Base-by-base conservation (phyloP, 140 eudicot species). In the Stevia rebaudiana region DNA sequence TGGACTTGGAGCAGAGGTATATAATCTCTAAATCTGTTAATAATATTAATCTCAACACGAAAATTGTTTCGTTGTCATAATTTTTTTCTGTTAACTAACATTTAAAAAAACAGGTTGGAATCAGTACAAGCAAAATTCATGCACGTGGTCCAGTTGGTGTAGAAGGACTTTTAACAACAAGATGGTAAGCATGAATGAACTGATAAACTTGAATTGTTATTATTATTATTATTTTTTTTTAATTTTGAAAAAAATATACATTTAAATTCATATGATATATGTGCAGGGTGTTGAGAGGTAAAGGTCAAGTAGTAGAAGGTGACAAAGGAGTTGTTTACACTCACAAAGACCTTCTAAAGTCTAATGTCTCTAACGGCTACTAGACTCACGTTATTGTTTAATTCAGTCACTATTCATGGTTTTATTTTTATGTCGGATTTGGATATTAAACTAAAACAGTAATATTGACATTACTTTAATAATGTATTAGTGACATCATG, bases 71-170 rank as follows among this genome's bases (percentile, higher is more conserved):
- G 15, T 46, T 22, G 16, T 55, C 55, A 40, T 55, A 57, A 44
- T 22, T 55, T 59, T 15, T 63, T 52, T 35, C 22, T 30, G 63
- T 18, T 23, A 21, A 16, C 39, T 11, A 55, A 1, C 21, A 16
- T 63, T 8, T 61, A 8, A 24, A 33, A 17, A 15, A 30, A 54
- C 44, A 91, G 98, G 98, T 91, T 65, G 98, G 98, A 36, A 91
- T 91, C 30, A 91, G 98, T 69, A 91, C 98, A 12, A 83, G 98
- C 78, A 78, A 80, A 78, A 86, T 91, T 67, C 98, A 91, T 62
- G 95, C 95, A n/a, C 95, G 98, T 40, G 98, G 98, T 63, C 98
- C 98, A 0, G 98, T 91, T n/a, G 97, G 97, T 43, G 97, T 90
- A 33, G 97, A 90, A 73, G 97, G 97, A 63, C 80, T 90, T 33